Base-by-base conservation (phyloP, 225 moss, liverwort and hornwort genomes). In the Thuidium tamariscinum region DNA sequence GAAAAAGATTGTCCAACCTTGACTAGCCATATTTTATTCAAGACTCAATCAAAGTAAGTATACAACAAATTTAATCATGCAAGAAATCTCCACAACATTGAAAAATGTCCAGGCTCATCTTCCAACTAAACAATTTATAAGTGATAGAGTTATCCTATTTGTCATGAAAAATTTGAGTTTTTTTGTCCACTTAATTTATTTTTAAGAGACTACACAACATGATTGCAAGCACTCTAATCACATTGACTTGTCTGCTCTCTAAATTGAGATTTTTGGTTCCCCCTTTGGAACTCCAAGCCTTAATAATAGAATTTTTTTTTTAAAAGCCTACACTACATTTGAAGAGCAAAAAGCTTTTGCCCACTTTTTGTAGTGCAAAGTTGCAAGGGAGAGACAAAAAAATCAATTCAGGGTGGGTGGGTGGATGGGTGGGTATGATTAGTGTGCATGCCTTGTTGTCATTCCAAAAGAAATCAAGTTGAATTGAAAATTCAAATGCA, bases 51-150 rank as follows among this genome's bases (percentile, higher is more conserved):
- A 56, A 44, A 77, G 10, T 56, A 39, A 77, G 6, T 7, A 56
- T 17, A 37, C 17, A 39, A 39, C 37, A 23, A 26, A 27, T 7
- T 57, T 26, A 56, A 10, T 26, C 26, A 27, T 59, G 7, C 4
- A 20, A 12, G 1, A 60, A 60, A 44, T 30, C 17, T 59, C 1
- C 0, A 3, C 0, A 2, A 4, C 32, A 41, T 61, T 42, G 1
- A 7, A 42, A 79, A 79, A 19, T 1, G 1, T 56, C 2, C 11
- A n/a, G 3, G 3, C 30, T 79, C 13, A 21, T 59, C 12, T 79
- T 41, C 13, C 7, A 59, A 29, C 5, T 8, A 30, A 41, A 59
- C 3, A 9, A 75, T 7, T 75, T 7, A 51, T 34, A 34, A 2
- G 34, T 32, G 51, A 54, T 54, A 52, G 23, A 54, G 5, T 54